Base-by-base conservation (phyloP, 257 asterid genomes). In the Solanum tacnaense region DNA sequence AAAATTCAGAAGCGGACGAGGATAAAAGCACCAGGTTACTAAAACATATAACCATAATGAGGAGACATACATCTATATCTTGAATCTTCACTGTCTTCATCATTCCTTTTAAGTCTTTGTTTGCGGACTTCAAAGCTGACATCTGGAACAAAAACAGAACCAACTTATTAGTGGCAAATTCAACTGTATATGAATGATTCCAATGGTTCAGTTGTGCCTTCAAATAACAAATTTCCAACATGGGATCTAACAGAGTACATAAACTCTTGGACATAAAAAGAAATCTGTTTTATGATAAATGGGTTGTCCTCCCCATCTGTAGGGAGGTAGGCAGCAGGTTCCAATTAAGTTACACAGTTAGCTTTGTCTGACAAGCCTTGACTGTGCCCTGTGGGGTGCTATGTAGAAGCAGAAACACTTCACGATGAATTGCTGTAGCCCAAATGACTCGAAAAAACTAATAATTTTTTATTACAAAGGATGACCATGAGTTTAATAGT, bases 61-160 rank as follows among this genome's bases (percentile, higher is more conserved):
- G 38, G 58, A 89, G 90, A 91, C 98, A 86, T 71, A 97, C 99
- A 94, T 98, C 99, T 86, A 98, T 90, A 87, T 98, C 99, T 92
- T 98, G 96, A 94, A 96, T 96, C 92, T 96, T 98, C 94, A 98
- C 98, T 38, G 98, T 96, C 92, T 97, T 98, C 99, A 98, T 98
- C 99, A 98, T 95, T 92, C 99, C 99, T 89, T 96, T 95, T 90
- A 95, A 95, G 88, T 96, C 99, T 87, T 96, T 96, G 92, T 98
- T 96, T 87, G 99, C 98, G 0, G 96, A 91, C 93, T 98, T 95
- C 98, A 96, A 90, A 86, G 99, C 99, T 88, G 99, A 88, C 99
- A 95, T 94, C 99, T 96, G 98, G 89, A 89, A 38, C 44, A 38
- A 73, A 74, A 83, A 90, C 34, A 87, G 29, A 79, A 88, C 79